phyloP scores from a whole-genome alignment of 1,139 yeast genomes.

The Nakaseomyces delphensis region DNA sequence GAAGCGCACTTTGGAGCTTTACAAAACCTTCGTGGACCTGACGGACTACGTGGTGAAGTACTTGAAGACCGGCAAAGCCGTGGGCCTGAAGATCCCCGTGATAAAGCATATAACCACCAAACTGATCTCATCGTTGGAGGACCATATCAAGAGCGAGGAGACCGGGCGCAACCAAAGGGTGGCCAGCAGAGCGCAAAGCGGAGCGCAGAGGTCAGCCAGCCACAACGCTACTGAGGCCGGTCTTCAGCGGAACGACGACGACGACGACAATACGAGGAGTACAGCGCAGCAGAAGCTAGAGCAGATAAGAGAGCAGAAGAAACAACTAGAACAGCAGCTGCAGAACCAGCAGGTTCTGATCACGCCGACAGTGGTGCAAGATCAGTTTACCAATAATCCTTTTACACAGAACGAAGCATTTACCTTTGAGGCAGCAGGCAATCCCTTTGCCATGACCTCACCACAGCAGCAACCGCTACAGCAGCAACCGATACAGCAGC shows the following conservation, averaged over 20 bases:
- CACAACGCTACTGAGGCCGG: slow-evolving; percentile 10
- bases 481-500: slow-evolving; percentile 14
- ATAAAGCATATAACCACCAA: slow-evolving; percentile 97
- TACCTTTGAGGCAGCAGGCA: slow-evolving; percentile 19
- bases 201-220: slow-evolving; percentile 12
- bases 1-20: slow-evolving; percentile 72
- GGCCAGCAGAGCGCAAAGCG: too few species aligned
- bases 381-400: slow-evolving; percentile 22
- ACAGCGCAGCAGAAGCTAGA: slow-evolving; percentile 22
- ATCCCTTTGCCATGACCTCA: slow-evolving; percentile 11
- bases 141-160: slow-evolving; percentile 38
- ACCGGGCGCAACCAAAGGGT: too few species aligned
- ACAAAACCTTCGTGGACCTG: slow-evolving; percentile 75
- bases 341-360: slow-evolving; percentile 23
- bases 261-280: slow-evolving; percentile 5
- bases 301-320: slow-evolving; percentile 26
- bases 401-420: slow-evolving; percentile 18
- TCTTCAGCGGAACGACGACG: slow-evolving; percentile 7
- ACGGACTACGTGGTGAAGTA: slow-evolving; percentile 84
- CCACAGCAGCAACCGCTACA: slow-evolving; percentile 9
- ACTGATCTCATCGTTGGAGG: slow-evolving; percentile 75
- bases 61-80: slow-evolving; percentile 80
- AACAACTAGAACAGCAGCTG: slow-evolving; percentile 24
- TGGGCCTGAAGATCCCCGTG: slow-evolving; percentile 88
- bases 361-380: slow-evolving; percentile 25